Percentiles rank a stretch among this genome's conserved stretches.
Evolutionary conservation across 176 grass and related monocot genomes (phyloP).

Genomic region (Alloteropsis semialata): DNA sequence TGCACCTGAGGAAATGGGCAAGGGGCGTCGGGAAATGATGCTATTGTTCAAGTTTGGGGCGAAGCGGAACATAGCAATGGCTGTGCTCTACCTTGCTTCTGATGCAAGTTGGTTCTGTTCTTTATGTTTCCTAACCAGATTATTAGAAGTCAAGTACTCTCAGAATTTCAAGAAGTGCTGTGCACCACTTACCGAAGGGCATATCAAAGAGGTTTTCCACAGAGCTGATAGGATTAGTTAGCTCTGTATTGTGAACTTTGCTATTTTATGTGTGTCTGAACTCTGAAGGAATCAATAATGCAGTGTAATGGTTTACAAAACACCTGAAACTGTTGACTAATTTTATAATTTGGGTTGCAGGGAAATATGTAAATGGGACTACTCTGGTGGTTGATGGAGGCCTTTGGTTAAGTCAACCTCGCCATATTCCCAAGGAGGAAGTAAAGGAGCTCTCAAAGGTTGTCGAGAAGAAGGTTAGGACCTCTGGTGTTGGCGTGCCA

Average conservation of each 20-base stretch:
- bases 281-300: neutral
- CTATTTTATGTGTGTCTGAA: too few species aligned
- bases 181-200: neutral
- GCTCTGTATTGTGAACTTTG: too few species aligned
- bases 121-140: neutral
- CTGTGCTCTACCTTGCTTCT: constrained; percentile 81
- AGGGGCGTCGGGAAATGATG: constrained; percentile 31
- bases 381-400: constrained; percentile 84
- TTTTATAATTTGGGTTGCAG: constrained; percentile 37
- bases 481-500: constrained; percentile 47
- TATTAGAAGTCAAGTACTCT: neutral
- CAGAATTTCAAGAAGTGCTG: neutral
- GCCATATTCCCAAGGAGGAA: constrained; percentile 66
- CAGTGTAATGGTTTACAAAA: too few species aligned
- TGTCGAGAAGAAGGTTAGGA: constrained; percentile 67
- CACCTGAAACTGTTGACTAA: too few species aligned
- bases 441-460: constrained; percentile 71
- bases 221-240: too few species aligned
- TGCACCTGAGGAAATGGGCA: constrained; percentile 78
- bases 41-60: constrained; percentile 78
- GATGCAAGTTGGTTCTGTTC: constrained; percentile 53
- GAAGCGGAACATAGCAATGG: constrained; percentile 94
- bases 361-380: constrained; percentile 94
- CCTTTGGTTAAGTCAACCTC: constrained; percentile 74
- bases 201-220: too few species aligned